Evolutionary conservation across 2,329 filamentous ascomycete species (phyloP), one percentile per base, ranked within the genome.

Genomic region (Arthrobotrys conoides): DNA sequence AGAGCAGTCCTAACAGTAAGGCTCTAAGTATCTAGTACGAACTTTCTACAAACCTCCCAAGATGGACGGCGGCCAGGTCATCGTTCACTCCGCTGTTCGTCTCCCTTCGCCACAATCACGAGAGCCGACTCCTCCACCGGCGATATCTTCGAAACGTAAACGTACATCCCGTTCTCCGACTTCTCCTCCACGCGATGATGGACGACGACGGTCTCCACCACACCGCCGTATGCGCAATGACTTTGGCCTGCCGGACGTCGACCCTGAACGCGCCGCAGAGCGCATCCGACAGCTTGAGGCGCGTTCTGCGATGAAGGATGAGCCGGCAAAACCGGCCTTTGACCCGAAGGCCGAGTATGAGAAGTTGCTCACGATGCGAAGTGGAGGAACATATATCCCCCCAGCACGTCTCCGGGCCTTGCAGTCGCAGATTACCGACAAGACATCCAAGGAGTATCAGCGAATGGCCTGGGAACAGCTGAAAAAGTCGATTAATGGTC

Each of bases 401-500:
- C 96, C 96, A 0, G 95, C 95, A 66, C 89, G 93, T 82, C 87
- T 99, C 83, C 90, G 94, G 82, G 95, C 95, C 46, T 89, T 99
- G 79, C 96, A 99, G 86, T 93, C 94, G 67, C 94, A 97, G 85
- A 97, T 99, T 84, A 97, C 94, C 80, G 96, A 99, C 86, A 97
- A 97, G 87, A 91, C 89, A 69, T 96, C 91, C 85, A 96, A 97
- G 85, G 96, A 98, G 86, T 98, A 97, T 84, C 96, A 98, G 88
- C 93, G 96, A 82, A 97, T 99, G 93, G 94, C 94, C 8, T 99
- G 96, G 96, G 96, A 99, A 85, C 95, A 95, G 12, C 87, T 99
- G 83, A 99, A 99, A 87, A 99, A 99, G 87, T 96, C 93, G 61
- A 97, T 99, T 86, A 98, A 99, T 84, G 96, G 96, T 82, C 87